phyloP scores from a whole-genome alignment of 768 basidiomycete genomes.

The Pholiota microspora region DNA sequence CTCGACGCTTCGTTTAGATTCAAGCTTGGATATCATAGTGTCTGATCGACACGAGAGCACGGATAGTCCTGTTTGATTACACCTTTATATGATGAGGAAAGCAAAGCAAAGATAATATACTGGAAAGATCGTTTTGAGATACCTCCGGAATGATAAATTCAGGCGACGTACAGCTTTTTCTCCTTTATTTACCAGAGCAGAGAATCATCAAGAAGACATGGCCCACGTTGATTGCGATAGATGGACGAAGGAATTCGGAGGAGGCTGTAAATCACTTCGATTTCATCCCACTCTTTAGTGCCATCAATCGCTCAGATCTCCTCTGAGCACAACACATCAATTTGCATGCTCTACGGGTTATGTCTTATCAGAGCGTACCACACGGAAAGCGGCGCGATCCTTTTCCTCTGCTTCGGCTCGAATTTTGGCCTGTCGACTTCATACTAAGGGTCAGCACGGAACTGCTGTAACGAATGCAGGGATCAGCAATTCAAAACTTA shows the following conservation, averaged over 20 bases:
- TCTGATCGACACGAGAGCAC: background rate
- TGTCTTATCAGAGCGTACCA: background rate
- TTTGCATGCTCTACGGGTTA: background rate
- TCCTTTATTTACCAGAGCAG: too few relatives aligned
- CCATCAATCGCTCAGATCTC: background rate
- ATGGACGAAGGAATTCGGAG: too few relatives aligned
- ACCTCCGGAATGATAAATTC: too few relatives aligned
- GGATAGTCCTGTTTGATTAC: background rate
- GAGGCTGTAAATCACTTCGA: too few relatives aligned
- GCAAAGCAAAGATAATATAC: too few relatives aligned
- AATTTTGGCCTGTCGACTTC: background rate
- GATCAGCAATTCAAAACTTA: background rate
- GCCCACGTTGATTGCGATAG: too few relatives aligned
- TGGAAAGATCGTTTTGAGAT: too few relatives aligned
- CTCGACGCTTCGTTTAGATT: too few relatives aligned
- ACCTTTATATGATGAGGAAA: background rate
- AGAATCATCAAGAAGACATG: too few relatives aligned
- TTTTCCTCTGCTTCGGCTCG: constrained; percentile 4
- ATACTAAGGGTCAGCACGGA: background rate
- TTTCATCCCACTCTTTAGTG: background rate
- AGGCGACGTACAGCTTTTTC: too few relatives aligned
- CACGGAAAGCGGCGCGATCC: background rate
- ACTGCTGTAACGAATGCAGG: background rate
- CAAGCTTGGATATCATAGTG: background rate
- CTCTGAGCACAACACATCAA: background rate